Percentiles rank a stretch among this genome's conserved stretches.
Evolutionary conservation across 2,329 filamentous ascomycete species (phyloP).

Genomic region (Fusarium sacchari): DNA sequence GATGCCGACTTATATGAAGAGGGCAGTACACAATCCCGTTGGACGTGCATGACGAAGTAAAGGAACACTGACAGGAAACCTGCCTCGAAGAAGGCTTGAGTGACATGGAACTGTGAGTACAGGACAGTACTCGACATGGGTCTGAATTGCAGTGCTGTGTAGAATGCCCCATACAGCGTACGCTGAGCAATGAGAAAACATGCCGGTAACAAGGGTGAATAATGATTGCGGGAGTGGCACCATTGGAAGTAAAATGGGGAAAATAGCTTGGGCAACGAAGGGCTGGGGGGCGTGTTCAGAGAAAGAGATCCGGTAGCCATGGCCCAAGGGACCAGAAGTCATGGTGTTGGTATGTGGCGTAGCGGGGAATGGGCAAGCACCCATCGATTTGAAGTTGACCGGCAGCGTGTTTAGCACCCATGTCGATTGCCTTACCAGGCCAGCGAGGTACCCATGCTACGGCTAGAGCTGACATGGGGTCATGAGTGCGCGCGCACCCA

Average conservation of each 20-base stretch:
- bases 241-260: slow-evolving; percentile 35
- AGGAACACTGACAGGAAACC: slow-evolving; percentile 41
- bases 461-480: slow-evolving; percentile 34
- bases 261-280: slow-evolving; percentile 27
- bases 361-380: slow-evolving; percentile 43
- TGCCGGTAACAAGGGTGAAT: slow-evolving; percentile 36
- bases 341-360: slow-evolving; percentile 45
- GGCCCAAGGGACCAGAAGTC: slow-evolving; percentile 40
- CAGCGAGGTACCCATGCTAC: slow-evolving; percentile 38
- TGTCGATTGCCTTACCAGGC: slow-evolving; percentile 40
- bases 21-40: slow-evolving; percentile 40
- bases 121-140: slow-evolving; percentile 40
- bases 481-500: slow-evolving; percentile 31
- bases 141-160: slow-evolving; percentile 37
- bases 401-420: slow-evolving; percentile 35
- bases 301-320: slow-evolving; percentile 37
- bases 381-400: slow-evolving; percentile 43
- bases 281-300: slow-evolving; percentile 27
- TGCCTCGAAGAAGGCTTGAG: slow-evolving; percentile 43
- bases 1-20: slow-evolving; percentile 48
- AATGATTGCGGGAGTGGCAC: slow-evolving; percentile 43
- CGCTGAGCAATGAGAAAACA: slow-evolving; percentile 41
- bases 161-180: slow-evolving; percentile 34
- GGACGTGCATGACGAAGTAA: slow-evolving; percentile 45
- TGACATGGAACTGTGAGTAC: slow-evolving; percentile 40